These are phyloP conservation scores for Neobulgaria alba DNA, from an alignment of 2,329 filamentous ascomycete genomes.

Conservation along the genomic window DNA sequence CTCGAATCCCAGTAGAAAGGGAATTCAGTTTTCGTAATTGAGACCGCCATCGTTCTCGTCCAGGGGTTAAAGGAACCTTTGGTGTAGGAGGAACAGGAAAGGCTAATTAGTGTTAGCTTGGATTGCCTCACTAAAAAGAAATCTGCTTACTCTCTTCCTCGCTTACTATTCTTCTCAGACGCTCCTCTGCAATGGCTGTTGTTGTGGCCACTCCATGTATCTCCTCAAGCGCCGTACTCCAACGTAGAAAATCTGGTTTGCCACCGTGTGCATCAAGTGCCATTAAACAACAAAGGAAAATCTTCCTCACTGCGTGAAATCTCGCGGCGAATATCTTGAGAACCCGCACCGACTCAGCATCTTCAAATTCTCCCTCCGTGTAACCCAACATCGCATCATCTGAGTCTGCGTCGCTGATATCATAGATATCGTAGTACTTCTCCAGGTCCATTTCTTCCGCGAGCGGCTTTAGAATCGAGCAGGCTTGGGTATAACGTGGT, in stretches of 20 bases:
- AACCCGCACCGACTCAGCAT: slow-evolving; percentile 67
- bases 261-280: slow-evolving; percentile 78
- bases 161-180: slow-evolving; percentile 59
- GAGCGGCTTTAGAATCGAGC: slow-evolving; percentile 59
- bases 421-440: slow-evolving; percentile 87
- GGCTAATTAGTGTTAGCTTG: slow-evolving; percentile 31
- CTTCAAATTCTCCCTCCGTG: slow-evolving; percentile 60
- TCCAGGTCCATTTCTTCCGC: slow-evolving; percentile 76
- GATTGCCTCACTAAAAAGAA: background rate
- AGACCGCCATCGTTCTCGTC: slow-evolving; percentile 74
- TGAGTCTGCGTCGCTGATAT: slow-evolving; percentile 66
- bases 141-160: slow-evolving; percentile 67
- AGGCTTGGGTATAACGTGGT: slow-evolving; percentile 62
- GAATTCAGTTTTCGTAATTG: slow-evolving; percentile 84
- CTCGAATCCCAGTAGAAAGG: slow-evolving; percentile 81
- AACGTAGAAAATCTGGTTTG: slow-evolving; percentile 66
- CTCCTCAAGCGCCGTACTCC: slow-evolving; percentile 69
- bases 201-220: slow-evolving; percentile 57
- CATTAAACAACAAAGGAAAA: slow-evolving; percentile 81
- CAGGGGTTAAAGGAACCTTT: slow-evolving; percentile 55
- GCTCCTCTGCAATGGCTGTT: slow-evolving; percentile 54
- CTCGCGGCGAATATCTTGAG: slow-evolving; percentile 76
- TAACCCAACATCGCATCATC: slow-evolving; percentile 60
- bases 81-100: slow-evolving; percentile 49
- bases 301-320: slow-evolving; percentile 71